phyloP scores from a whole-genome alignment of 352 stramenopile genomes.

The Globisporangium cystogenes region DNA sequence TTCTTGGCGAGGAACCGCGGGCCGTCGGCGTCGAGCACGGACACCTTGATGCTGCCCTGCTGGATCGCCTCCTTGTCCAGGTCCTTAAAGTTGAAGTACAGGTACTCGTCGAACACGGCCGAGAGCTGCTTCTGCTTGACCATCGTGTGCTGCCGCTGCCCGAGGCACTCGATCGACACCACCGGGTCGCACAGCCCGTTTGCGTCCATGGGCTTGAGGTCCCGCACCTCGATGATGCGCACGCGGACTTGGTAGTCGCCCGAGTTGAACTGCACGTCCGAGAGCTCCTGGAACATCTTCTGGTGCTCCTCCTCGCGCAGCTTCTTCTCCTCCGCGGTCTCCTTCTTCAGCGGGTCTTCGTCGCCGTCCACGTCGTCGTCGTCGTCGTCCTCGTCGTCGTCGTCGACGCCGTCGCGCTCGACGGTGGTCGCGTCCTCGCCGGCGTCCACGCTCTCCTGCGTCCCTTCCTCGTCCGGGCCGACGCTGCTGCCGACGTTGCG shows the following conservation, averaged over 20 bases:
- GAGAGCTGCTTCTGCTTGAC: slow-evolving; percentile 82
- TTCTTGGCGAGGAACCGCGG: slow-evolving; percentile 15
- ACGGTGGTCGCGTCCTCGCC: slow-evolving; percentile 17
- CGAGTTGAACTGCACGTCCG: slow-evolving; percentile 65
- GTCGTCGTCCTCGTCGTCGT: slow-evolving; percentile 18
- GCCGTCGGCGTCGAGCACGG: slow-evolving; percentile 78
- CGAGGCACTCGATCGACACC: slow-evolving; percentile 78
- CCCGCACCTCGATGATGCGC: slow-evolving; percentile 87
- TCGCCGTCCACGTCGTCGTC: slow-evolving; percentile 33
- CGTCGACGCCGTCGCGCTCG: slow-evolving; percentile 18
- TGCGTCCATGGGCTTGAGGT: slow-evolving; percentile 83
- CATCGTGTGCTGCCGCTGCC: slow-evolving; percentile 70
- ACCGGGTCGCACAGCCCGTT: slow-evolving; percentile 88
- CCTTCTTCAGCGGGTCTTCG: slow-evolving; percentile 21
- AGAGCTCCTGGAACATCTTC: slow-evolving; percentile 70
- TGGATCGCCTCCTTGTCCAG: slow-evolving; percentile 72
- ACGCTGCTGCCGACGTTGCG: slow-evolving; percentile 17
- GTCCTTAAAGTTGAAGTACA: slow-evolving; percentile 87
- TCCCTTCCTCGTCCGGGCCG: slow-evolving; percentile 10
- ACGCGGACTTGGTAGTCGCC: slow-evolving; percentile 86
- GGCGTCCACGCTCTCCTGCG: slow-evolving; percentile 6
- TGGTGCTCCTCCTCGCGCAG: slow-evolving; percentile 64
- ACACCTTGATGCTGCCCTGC: slow-evolving; percentile 72
- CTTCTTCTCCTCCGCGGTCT: slow-evolving; percentile 54
- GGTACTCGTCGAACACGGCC: slow-evolving; percentile 88